Evolutionary conservation across 805 yeast species (phyloP), one percentile per base, ranked within the genome.

Genomic region (Metschnikowia gruessii): DNA sequence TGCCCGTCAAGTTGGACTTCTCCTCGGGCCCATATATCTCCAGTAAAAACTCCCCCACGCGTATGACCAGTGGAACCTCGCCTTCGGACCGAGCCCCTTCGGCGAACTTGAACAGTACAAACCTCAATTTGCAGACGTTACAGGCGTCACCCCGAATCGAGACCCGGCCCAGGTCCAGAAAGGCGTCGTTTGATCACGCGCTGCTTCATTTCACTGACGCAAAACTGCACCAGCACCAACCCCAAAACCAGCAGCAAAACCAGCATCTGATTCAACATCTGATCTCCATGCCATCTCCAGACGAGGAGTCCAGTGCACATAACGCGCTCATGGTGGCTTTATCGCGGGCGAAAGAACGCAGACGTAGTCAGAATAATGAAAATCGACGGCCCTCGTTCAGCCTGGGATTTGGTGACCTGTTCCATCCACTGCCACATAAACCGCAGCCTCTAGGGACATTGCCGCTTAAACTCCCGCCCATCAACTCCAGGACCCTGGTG

Each of bases 241-340:
- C 40, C n/a, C n/a, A n/a, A n/a, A n/a, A n/a, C n/a, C n/a, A 38
- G 18, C 33, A 28, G 5, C 31, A 29, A 29, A 21, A 21, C 28
- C 28, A 26, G 28, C 28, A 26, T 26, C 28, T 26, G 28, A 10
- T 26, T 21, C 43, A 35, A 21, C 44, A 35, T 6, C 44, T 15
- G 24, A 19, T 50, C 16, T 30, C 41, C 26, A 39, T 61, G 44
- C 70, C 70, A 4, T 56, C 64, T 4, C 69, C 69, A 1, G 69
- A 69, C 41, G 73, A 66, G 45, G 75, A 71, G 49, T 58, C 67
- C n/a, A 69, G 74, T 53, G 77, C 77, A 3, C 77, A 72, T 45
- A 64, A 62, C 48, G 77, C 77, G n/a, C 61, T 72, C 34, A 54
- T 69, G 50, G 73, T 74, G 4, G 72, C 76, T 0, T 54, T 70